phyloP scores from a whole-genome alignment of 495 filamentous ascomycete species.

The Penicillium salamii region DNA sequence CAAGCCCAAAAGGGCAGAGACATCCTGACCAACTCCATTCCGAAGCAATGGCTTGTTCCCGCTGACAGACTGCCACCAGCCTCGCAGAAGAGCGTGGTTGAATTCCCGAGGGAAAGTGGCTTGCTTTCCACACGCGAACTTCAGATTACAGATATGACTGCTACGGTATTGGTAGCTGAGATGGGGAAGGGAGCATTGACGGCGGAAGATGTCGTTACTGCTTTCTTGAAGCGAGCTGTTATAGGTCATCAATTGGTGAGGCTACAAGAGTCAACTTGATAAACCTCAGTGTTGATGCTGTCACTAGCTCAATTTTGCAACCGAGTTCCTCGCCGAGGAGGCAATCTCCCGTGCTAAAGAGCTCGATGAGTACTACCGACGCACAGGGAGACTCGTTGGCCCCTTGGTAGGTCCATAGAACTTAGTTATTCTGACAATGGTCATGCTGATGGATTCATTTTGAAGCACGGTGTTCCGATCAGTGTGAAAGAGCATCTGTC shows the following conservation, averaged over 20 bases:
- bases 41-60: slow-evolving; percentile 39
- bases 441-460: slow-evolving; percentile 8
- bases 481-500: slow-evolving; percentile 66
- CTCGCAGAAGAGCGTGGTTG: slow-evolving; percentile 35
- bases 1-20: slow-evolving; percentile 35
- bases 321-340: slow-evolving; percentile 62
- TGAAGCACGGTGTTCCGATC: slow-evolving; percentile 66
- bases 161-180: slow-evolving; percentile 48
- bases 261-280: neutral
- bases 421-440: too few species aligned
- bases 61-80: slow-evolving; percentile 26
- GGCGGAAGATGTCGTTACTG: slow-evolving; percentile 54
- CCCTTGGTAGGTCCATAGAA: slow-evolving; percentile 28
- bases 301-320: slow-evolving; percentile 56
- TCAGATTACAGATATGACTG: slow-evolving; percentile 55
- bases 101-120: slow-evolving; percentile 42
- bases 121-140: slow-evolving; percentile 53
- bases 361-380: slow-evolving; percentile 51
- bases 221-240: slow-evolving; percentile 61
- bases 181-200: slow-evolving; percentile 49
- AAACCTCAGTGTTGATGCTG: neutral
- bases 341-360: slow-evolving; percentile 58
- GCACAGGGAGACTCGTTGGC: slow-evolving; percentile 36
- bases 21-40: slow-evolving; percentile 35
- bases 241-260: slow-evolving; percentile 57